phyloP scores from a whole-genome alignment of 257 asterid genomes.

The Solanum bukasovii region DNA sequence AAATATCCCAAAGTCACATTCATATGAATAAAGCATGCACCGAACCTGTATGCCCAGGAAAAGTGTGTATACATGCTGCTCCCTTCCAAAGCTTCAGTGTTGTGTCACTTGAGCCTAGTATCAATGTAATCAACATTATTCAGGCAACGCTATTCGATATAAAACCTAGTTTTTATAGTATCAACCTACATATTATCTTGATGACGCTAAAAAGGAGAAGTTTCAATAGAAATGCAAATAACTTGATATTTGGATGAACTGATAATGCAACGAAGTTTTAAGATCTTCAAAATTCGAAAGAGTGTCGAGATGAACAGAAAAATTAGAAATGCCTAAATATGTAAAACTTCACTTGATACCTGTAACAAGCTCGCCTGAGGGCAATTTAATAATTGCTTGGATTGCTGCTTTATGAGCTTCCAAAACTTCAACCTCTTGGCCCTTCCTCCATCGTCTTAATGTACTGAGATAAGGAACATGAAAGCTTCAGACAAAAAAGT shows the following conservation, averaged over 20 bases:
- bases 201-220: neutral
- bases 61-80: slow-evolving; percentile 56
- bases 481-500: neutral
- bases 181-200: neutral
- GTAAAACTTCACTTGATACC: slow-evolving; percentile 28
- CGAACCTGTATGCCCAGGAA: slow-evolving; percentile 84
- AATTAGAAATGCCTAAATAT: neutral
- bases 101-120: slow-evolving; percentile 85
- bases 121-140: neutral
- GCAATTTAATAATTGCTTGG: slow-evolving; percentile 73
- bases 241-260: neutral
- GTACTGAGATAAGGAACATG: slow-evolving; percentile 34
- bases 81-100: slow-evolving; percentile 95
- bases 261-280: neutral
- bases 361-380: slow-evolving; percentile 90
- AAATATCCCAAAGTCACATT: neutral
- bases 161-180: neutral
- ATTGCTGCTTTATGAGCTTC: slow-evolving; percentile 83
- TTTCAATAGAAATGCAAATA: neutral
- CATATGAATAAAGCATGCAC: neutral
- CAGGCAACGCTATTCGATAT: neutral
- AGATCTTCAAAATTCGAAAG: neutral
- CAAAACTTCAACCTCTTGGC: slow-evolving; percentile 62
- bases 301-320: neutral
- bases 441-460: slow-evolving; percentile 87